Evolutionary conservation across 441 rosid species (phyloP).

Genomic region (Populus trichocarpa): DNA sequence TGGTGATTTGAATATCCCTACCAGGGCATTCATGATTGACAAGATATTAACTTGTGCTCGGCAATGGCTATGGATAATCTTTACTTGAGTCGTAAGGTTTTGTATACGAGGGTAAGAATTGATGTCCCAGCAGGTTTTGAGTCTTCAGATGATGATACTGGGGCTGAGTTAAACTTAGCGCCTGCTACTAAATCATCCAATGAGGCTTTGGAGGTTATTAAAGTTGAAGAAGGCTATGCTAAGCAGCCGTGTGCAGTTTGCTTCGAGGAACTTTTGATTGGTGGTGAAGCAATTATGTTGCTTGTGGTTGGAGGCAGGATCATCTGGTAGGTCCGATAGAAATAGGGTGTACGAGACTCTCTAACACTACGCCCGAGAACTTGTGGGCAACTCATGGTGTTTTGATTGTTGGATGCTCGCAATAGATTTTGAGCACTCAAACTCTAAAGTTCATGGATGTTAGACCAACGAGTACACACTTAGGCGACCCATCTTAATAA

Average conservation of each 20-base stretch:
- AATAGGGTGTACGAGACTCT: too few species aligned
- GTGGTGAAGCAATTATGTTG: background rate
- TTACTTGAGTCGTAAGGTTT: background rate
- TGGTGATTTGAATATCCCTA: background rate
- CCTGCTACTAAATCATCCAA: background rate
- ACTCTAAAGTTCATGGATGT: too few species aligned
- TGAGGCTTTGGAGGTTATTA: background rate
- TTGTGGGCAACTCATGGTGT: too few species aligned
- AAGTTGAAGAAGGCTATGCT: background rate
- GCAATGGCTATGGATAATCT: slow-evolving; percentile 1
- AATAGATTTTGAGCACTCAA: too few species aligned
- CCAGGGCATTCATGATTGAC: background rate
- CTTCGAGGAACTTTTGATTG: slow-evolving; percentile 2
- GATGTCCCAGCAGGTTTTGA: background rate
- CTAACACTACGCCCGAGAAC: too few species aligned
- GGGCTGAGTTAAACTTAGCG: background rate
- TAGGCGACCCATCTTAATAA: too few species aligned
- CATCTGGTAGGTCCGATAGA: too few species aligned
- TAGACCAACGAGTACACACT: too few species aligned
- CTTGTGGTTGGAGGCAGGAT: background rate
- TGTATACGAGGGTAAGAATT: background rate
- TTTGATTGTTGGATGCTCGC: too few species aligned
- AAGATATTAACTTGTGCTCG: background rate
- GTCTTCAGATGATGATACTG: background rate
- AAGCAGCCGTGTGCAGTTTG: background rate